phyloP scores from a whole-genome alignment of 345 rosid species.

The Gossypium mustelinum region DNA sequence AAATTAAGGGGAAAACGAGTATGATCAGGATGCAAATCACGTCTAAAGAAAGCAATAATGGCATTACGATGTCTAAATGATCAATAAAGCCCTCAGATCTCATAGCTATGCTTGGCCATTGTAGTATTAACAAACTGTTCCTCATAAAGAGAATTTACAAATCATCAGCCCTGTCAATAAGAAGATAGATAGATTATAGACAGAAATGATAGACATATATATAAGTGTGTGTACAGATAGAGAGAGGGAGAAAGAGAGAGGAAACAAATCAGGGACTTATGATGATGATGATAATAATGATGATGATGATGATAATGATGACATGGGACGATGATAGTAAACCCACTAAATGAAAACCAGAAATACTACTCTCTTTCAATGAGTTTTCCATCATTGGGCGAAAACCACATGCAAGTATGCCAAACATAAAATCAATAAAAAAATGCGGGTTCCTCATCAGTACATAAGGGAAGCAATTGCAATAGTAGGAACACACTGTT shows the following conservation, averaged over 20 bases:
- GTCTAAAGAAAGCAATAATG: not conserved
- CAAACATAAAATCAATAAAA: not conserved
- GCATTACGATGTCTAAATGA: not conserved
- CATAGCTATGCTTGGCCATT: conserved; percentile 17
- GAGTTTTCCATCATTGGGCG: conserved; percentile 2
- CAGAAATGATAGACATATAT: too few species aligned
- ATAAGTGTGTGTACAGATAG: too few species aligned
- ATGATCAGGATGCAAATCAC: conserved; percentile 2
- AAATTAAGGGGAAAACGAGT: not conserved
- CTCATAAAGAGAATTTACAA: conserved; percentile 2
- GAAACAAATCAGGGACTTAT: too few species aligned
- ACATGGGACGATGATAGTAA: conserved; percentile 15
- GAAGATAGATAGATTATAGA: not conserved
- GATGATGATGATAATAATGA: not conserved
- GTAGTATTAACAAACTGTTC: not conserved
- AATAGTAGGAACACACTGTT: not conserved
- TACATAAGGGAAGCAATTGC: not conserved
- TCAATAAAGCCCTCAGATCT: conserved; percentile 21
- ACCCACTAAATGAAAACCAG: conserved; percentile 13
- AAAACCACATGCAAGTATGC: not conserved
- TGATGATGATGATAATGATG: not conserved
- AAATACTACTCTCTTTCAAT: conserved; percentile 9
- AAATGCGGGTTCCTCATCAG: not conserved
- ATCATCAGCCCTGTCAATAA: conserved; percentile 14
- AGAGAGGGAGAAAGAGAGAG: too few species aligned